Evolutionary conservation across 331 rosid species (phyloP), one percentile per base, ranked within the genome.

Genomic region (Malus hybrid): DNA sequence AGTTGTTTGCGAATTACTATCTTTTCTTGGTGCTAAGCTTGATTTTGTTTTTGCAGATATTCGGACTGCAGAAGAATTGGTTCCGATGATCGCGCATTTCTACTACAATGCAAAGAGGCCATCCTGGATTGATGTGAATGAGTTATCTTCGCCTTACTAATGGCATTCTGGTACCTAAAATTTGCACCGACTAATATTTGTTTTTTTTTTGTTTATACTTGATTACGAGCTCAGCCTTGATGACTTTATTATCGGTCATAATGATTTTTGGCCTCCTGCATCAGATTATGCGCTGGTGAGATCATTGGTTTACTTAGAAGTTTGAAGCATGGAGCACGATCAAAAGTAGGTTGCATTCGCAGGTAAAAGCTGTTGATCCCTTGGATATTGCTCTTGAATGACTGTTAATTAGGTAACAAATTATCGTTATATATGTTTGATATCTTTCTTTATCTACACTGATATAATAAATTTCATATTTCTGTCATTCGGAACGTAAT

Each of bases 51-150:
- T 65, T 80, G 85, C 89, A 91, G 96, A 82, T 52, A 67, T 84
- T 65, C 84, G 93, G 52, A 85, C 83, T 14, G 85, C 90, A 2
- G 90, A 91, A 60, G 97, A 93, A 66, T 65, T 91, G 86, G 97
- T 93, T 77, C 88, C 86, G 34, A 91, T 90, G 96, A 93, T 93
- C 76, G 96, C 97, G 48, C 89, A 90, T 82, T 91, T 93, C 86
- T 93, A 90, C 79, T 91, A 91, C 89, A 93, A 90, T 59, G 98
- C 96, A 61, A 91, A 86, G 88, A 90, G 82, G 85, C 96, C 97
- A 60, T 81, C 86, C 31, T 93, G 97, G 91, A 84, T 93, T 46
- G 88, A 90, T 67, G 91, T 73, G 67, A 59, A 82, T 39, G 91
- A 75, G 74, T 65, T 87, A 60, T 52, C 77, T 78, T 74, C 46